phyloP scores from a whole-genome alignment of 345 rosid genomes.

The Aquilaria yunnanensis region DNA sequence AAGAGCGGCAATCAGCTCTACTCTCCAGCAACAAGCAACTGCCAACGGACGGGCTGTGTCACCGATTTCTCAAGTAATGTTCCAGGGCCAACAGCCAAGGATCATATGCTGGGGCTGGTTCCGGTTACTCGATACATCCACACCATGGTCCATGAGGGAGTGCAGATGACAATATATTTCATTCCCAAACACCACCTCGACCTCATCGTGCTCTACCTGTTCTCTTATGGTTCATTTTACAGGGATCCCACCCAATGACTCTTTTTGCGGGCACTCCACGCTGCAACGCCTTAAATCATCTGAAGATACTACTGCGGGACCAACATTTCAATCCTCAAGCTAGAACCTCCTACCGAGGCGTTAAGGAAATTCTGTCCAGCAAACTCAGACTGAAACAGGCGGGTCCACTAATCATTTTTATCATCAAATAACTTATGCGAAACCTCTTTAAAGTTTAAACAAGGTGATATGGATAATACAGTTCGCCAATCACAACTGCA shows the following conservation, averaged over 20 bases:
- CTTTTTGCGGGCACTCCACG: no score
- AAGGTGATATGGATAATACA: constrained; percentile 7
- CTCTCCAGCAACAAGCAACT: constrained; percentile 50
- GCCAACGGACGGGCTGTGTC: constrained; percentile 54
- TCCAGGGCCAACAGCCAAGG: constrained; percentile 65
- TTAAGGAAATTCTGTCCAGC: constrained; percentile 2
- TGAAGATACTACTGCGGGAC: neutral
- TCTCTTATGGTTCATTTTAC: no score
- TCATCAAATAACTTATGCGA: no score
- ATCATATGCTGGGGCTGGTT: constrained; percentile 71
- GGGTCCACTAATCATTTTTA: no score
- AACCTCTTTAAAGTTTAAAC: neutral
- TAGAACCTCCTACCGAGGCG: neutral
- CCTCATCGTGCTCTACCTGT: no score
- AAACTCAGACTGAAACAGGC: neutral
- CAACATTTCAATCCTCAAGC: neutral
- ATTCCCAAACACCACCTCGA: no score
- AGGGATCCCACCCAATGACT: no score
- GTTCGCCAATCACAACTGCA: neutral
- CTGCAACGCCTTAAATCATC: neutral
- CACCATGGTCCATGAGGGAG: constrained; percentile 27
- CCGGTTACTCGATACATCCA: constrained; percentile 73
- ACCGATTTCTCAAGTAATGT: constrained; percentile 48
- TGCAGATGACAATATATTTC: no score
- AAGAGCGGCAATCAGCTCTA: constrained; percentile 46